phyloP scores from a whole-genome alignment of 345 rosid genomes.

The Citropsis articulata region DNA sequence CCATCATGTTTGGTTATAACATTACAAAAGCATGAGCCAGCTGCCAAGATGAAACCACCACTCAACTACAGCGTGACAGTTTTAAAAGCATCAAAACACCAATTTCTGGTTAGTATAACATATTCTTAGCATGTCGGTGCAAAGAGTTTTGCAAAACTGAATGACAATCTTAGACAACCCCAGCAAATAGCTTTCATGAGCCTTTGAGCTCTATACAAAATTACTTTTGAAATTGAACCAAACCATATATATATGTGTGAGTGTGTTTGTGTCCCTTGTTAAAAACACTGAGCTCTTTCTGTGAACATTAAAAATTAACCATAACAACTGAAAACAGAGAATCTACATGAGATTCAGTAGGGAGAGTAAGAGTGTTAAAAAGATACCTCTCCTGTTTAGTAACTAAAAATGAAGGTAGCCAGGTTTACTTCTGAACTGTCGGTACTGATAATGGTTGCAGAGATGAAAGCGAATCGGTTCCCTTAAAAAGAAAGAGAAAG shows the following conservation, averaged over 20 bases:
- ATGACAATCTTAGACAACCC: neutral
- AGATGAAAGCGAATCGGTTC: too few species aligned
- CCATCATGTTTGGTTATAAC: neutral
- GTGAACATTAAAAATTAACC: neutral
- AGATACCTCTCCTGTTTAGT: slow-evolving; percentile 15
- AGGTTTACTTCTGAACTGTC: neutral
- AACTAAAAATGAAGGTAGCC: neutral
- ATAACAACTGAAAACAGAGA: neutral
- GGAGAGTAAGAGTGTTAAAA: neutral
- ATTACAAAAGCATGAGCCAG: slow-evolving; percentile 16
- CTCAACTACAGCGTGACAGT: neutral
- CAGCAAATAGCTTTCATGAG: neutral
- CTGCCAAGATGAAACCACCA: slow-evolving; percentile 2
- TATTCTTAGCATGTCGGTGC: neutral
- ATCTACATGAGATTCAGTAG: too few species aligned
- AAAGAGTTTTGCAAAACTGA: neutral
- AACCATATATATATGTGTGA: neutral
- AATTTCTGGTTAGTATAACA: too few species aligned
- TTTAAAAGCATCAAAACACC: neutral
- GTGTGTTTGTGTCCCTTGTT: too few species aligned
- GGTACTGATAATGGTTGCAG: too few species aligned
- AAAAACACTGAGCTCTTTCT: neutral
- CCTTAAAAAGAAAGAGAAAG: too few species aligned
- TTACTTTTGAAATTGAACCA: neutral
- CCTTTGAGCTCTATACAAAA: neutral